Percentiles rank a stretch among this genome's conserved stretches.
Evolutionary conservation across 1,284 basidiomycete genomes (phyloP).

Genomic region (Ceratobasidium sp.): DNA sequence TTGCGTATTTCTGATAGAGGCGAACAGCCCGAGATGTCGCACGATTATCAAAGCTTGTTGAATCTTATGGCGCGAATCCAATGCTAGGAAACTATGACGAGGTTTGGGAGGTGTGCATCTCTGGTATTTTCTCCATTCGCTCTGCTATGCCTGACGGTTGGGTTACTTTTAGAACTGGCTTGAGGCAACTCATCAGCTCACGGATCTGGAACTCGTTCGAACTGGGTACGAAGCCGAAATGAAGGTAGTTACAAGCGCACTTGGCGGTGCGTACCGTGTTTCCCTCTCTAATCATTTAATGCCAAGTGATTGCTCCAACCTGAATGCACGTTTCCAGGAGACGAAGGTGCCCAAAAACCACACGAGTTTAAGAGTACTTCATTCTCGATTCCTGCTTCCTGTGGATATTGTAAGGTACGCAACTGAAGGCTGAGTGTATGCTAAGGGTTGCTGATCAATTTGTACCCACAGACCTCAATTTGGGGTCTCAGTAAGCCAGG

Average conservation of each 20-base stretch:
- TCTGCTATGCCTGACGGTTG: background rate
- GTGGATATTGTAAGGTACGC: constrained; percentile 80
- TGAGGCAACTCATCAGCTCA: constrained; percentile 70
- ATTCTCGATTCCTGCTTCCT: constrained; percentile 84
- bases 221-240: constrained; percentile 68
- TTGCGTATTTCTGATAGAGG: constrained; percentile 4
- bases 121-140: constrained; percentile 22
- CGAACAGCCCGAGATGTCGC: constrained; percentile 66
- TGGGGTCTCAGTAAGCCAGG: constrained; percentile 88
- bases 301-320: constrained; percentile 10
- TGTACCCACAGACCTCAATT: constrained; percentile 68
- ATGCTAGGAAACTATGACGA: constrained; percentile 71
- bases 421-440: background rate
- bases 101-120: constrained; percentile 66
- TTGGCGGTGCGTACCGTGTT: constrained; percentile 74
- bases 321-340: constrained; percentile 60
- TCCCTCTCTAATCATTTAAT: constrained; percentile 21
- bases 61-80: constrained; percentile 63
- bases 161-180: constrained; percentile 65
- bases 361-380: constrained; percentile 84
- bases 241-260: constrained; percentile 67
- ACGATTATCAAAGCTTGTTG: constrained; percentile 62
- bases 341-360: constrained; percentile 73
- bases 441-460: background rate
- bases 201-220: constrained; percentile 65